These are phyloP conservation scores for Candida mesenterica DNA, from an alignment of 1,139 yeast species.

Conservation along the genomic window DNA sequence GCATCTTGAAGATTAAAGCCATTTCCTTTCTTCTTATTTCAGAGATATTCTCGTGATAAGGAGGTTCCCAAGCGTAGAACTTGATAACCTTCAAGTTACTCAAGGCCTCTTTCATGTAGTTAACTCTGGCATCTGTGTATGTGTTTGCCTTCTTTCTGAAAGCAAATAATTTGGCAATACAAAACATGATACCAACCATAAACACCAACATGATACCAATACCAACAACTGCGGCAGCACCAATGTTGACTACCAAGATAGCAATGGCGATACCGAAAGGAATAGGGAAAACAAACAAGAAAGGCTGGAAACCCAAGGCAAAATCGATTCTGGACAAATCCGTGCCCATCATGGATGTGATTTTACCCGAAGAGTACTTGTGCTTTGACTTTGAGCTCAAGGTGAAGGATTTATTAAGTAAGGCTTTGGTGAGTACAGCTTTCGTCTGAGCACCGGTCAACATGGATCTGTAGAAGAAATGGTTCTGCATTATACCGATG, in stretches of 20 bases:
- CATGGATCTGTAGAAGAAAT: constrained; percentile 59
- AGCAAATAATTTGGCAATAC: constrained; percentile 38
- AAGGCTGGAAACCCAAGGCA: constrained; percentile 70
- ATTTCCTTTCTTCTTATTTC: constrained; percentile 50
- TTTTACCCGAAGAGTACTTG: constrained; percentile 30
- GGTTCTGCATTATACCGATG: constrained; percentile 54
- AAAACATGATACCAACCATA: constrained; percentile 38
- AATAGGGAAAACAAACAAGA: constrained; percentile 61
- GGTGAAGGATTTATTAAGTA: constrained; percentile 32
- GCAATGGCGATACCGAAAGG: constrained; percentile 60
- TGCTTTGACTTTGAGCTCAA: constrained; percentile 28
- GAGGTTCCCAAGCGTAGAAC: constrained; percentile 67
- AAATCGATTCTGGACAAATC: constrained; percentile 80
- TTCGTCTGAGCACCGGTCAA: constrained; percentile 40
- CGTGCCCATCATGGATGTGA: constrained; percentile 62
- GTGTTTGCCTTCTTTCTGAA: constrained; percentile 44
- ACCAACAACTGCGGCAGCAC: constrained; percentile 72
- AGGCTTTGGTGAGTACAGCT: constrained; percentile 34
- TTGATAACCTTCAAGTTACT: constrained; percentile 68
- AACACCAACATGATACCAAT: constrained; percentile 36
- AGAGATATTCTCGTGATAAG: constrained; percentile 49
- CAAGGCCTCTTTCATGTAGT: constrained; percentile 61
- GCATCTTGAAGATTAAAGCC: constrained; percentile 48
- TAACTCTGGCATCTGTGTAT: constrained; percentile 59
- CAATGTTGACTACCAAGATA: constrained; percentile 65